These are phyloP conservation scores for Kodamaea hsintzibuensis DNA, from an alignment of 805 yeast genomes.

Conservation along the genomic window DNA sequence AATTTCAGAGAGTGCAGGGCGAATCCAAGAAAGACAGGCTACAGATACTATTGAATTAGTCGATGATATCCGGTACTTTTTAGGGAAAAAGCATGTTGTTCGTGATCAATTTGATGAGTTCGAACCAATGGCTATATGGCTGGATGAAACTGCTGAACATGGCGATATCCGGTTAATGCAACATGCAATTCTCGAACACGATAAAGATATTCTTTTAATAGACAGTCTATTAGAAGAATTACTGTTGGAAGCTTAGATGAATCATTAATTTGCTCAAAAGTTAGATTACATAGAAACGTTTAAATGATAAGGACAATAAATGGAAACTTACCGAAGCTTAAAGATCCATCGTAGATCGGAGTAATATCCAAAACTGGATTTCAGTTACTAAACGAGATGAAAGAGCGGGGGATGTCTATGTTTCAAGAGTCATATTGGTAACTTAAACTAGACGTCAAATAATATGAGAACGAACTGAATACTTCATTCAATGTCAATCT, in stretches of 20 bases:
- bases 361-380: too few relatives aligned
- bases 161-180: constrained; percentile 21
- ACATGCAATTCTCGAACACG: constrained; percentile 19
- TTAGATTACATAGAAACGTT: too few relatives aligned
- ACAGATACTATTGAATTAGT: constrained; percentile 79
- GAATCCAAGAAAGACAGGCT: constrained; percentile 63
- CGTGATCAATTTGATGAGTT: constrained; percentile 27
- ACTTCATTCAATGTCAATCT: too few relatives aligned
- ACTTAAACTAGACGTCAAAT: too few relatives aligned
- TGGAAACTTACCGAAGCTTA: too few relatives aligned
- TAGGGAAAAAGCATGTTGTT: constrained; percentile 42
- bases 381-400: too few relatives aligned
- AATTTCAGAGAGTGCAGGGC: constrained; percentile 48
- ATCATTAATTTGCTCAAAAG: background rate
- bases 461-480: too few relatives aligned
- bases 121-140: constrained; percentile 21
- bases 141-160: constrained; percentile 7
- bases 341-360: too few relatives aligned
- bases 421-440: too few relatives aligned
- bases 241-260: constrained; percentile 29
- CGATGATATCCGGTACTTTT: constrained; percentile 72
- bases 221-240: constrained; percentile 29
- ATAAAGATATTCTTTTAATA: constrained; percentile 30
- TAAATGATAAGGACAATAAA: too few relatives aligned
- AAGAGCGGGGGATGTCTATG: too few relatives aligned